Base-by-base conservation (phyloP, 257 asterid genomes). In the Plantago major region DNA sequence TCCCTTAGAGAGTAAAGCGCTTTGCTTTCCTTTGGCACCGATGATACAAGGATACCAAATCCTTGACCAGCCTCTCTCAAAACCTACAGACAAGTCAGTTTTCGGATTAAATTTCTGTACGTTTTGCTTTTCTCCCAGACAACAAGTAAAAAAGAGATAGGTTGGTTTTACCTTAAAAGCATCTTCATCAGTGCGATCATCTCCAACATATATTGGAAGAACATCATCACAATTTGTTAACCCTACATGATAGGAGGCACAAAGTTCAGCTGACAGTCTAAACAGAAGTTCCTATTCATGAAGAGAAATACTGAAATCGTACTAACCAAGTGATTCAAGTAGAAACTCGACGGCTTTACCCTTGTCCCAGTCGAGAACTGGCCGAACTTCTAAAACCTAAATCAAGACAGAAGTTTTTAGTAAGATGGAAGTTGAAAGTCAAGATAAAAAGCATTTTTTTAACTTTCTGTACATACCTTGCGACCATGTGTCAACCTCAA, bases 121-220 rank as follows among this genome's bases (percentile, higher is more conserved):
- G 12, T 14, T 15, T 46, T 33, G 40, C 40, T 33, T 33, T 33
- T 33, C 6, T 33, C 40, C 8, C 40, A 22, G 26, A 22, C 40
- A 17, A 56, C 30, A 11, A 12, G 0, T 19, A 60, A n/a, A 45
- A 22, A 19, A 17, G 58, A 16, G 30, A 16, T 28, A 19, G 18
- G 10, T 15, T 17, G 50, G 48, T 33, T 58, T 46, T 77, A 84
- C 98, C 98, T 88, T 91, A 65, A 91, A 91, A 71, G 98, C 98
- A 64, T 90, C 98, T 77, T 90, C 98, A 58, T 90, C 98, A 1
- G 98, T 90, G 28, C 98, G 89, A 74, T 90, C 98, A 74, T 90
- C 98, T 68, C 98, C 98, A 62, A 88, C 76, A 51, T 90, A 90
- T 74, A 90, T 85, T 30, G 98, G 98, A 55, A 90, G 78, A 60